Percentiles rank a stretch among this genome's conserved stretches.
Conservation (phyloP, 176 grass and related monocot genomes). For the Calamus simplicifolius region DNA sequence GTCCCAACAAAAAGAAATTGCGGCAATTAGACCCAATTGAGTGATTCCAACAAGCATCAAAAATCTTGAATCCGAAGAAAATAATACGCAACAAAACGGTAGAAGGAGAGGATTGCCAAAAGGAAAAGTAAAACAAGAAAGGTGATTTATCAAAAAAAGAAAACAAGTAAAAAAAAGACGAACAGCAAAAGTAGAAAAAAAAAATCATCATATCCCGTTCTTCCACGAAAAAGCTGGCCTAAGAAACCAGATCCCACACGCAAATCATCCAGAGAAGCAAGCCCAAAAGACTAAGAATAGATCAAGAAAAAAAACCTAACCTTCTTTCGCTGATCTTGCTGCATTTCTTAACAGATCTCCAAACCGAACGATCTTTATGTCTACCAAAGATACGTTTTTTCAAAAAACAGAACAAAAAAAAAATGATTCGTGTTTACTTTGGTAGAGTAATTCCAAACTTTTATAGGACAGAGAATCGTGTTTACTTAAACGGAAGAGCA, state of each 20-base stretch:
- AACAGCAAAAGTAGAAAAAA: background rate
- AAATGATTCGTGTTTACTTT: no score
- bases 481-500: conserved; percentile 23
- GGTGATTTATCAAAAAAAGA: no score
- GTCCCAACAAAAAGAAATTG: conserved; percentile 12
- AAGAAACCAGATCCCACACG: no score
- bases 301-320: conserved; percentile 12
- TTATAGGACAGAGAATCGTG: no score
- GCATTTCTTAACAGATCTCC: conserved; percentile 19
- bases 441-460: no score
- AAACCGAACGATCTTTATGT: background rate
- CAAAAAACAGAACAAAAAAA: background rate
- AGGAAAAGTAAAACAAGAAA: no score
- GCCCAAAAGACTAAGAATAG: background rate
- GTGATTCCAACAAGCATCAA: no score
- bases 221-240: background rate
- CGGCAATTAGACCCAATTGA: background rate
- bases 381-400: no score
- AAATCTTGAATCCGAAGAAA: conserved; percentile 1
- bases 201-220: background rate
- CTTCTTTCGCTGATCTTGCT: conserved; percentile 45
- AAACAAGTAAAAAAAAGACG: no score
- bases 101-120: no score
- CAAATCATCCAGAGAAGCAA: conserved; percentile 4
- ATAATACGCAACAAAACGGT: conserved; percentile 5